A percentile compares a stretch with the other conserved stretches of the same genome.
Conservation (phyloP, 2,329 filamentous ascomycete species). For the Fusarium nanum region DNA sequence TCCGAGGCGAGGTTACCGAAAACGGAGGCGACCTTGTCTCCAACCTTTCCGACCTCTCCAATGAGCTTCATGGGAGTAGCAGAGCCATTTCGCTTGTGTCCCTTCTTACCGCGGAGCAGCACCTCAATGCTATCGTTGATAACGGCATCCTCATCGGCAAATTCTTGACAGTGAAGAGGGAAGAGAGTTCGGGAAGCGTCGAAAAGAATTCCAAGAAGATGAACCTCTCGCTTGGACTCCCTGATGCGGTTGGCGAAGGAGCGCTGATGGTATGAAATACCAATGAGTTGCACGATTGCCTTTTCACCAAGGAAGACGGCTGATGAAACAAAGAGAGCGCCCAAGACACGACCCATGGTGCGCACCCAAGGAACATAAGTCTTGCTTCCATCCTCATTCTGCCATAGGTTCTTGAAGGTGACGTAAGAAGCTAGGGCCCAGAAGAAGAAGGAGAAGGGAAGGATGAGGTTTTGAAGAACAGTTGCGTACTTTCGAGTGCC, state of each 20-base stretch:
- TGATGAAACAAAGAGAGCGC: constrained; percentile 74
- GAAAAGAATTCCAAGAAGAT: constrained; percentile 85
- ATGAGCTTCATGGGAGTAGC: constrained; percentile 84
- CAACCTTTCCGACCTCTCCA: constrained; percentile 80
- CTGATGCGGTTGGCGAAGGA: constrained; percentile 87
- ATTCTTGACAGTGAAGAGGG: constrained; percentile 91
- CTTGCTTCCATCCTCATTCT: constrained; percentile 47
- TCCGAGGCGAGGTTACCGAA: constrained; percentile 95
- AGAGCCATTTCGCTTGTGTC: constrained; percentile 65
- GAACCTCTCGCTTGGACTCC: constrained; percentile 87
- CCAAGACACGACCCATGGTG: constrained; percentile 73
- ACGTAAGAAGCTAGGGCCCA: constrained; percentile 73
- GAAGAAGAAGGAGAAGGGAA: constrained; percentile 75
- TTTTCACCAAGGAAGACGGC: constrained; percentile 82
- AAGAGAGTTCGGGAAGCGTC: constrained; percentile 91
- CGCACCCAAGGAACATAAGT: constrained; percentile 63
- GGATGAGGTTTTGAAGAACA: constrained; percentile 71
- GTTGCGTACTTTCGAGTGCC: constrained; percentile 77
- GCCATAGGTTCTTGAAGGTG: constrained; percentile 67
- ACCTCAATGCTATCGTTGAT: constrained; percentile 88
- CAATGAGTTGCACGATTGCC: constrained; percentile 82
- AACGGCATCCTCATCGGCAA: constrained; percentile 89
- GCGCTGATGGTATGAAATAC: constrained; percentile 85
- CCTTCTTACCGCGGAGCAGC: constrained; percentile 68
- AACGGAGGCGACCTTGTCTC: constrained; percentile 91